Conservation (phyloP, 305 asterid species). For the Solanum hybrid region DNA sequence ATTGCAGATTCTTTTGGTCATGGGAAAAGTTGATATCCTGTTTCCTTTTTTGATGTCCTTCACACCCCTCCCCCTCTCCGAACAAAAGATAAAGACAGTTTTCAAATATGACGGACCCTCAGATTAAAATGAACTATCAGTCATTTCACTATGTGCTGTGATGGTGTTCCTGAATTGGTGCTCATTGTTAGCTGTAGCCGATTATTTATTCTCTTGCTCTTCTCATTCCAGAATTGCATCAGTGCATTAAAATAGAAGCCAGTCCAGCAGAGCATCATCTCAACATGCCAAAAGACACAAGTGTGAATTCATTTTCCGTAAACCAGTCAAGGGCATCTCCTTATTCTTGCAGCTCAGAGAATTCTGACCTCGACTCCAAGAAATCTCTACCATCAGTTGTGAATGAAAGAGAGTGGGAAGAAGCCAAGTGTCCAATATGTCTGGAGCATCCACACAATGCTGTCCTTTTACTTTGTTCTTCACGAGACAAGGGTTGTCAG, state of each 20-base stretch:
- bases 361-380: slow-evolving; percentile 12
- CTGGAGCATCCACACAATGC: slow-evolving; percentile 83
- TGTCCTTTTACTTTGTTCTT: slow-evolving; percentile 54
- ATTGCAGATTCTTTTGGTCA: not conserved
- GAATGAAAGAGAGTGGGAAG: slow-evolving; percentile 58
- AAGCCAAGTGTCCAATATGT: slow-evolving; percentile 63
- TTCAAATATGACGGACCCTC: not conserved
- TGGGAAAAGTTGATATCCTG: not conserved
- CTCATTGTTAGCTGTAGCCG: not conserved
- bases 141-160: not conserved
- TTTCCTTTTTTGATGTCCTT: not conserved
- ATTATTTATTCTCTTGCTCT: not conserved
- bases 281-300: slow-evolving; percentile 65
- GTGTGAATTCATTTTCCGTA: slow-evolving; percentile 32
- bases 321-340: slow-evolving; percentile 48
- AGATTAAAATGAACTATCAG: not conserved
- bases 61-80: not conserved
- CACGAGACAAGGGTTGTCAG: slow-evolving; percentile 58
- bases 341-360: slow-evolving; percentile 37
- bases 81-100: not conserved
- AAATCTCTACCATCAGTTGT: slow-evolving; percentile 23
- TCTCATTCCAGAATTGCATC: slow-evolving; percentile 9
- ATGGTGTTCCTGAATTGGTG: not conserved
- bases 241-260: not conserved
- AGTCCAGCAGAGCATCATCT: not conserved